phyloP scores from a whole-genome alignment of 805 yeast genomes.

The Schizosaccharomyces lindneri region DNA sequence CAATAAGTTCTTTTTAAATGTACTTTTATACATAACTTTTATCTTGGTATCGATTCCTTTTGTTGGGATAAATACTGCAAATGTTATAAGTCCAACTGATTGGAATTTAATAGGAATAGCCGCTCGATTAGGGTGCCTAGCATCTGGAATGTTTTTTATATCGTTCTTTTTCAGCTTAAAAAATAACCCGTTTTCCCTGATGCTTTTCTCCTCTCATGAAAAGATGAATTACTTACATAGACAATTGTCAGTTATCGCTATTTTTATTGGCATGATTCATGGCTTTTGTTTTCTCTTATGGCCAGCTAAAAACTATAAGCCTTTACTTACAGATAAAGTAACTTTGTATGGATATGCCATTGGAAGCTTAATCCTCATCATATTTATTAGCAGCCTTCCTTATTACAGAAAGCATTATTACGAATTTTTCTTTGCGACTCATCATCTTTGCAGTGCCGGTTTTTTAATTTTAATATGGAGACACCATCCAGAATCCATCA shows the following conservation, averaged over 20 bases:
- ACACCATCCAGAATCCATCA: not conserved
- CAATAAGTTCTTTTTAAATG: no score
- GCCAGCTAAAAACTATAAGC: not conserved
- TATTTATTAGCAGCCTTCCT: not conserved
- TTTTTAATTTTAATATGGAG: not conserved
- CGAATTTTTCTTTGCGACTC: not conserved
- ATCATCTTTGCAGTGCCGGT: not conserved
- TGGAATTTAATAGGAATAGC: not conserved
- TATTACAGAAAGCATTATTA: not conserved
- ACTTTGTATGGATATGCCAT: not conserved
- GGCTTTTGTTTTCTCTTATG: not conserved
- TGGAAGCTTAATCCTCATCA: not conserved
- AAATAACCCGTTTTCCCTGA: not conserved
- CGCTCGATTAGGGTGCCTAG: not conserved
- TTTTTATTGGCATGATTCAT: not conserved
- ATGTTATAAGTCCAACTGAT: not conserved
- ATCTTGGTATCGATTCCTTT: not conserved
- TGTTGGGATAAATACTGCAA: not conserved
- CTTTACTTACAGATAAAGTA: not conserved
- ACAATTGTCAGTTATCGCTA: not conserved
- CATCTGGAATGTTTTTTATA: not conserved
- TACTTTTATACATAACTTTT: not conserved
- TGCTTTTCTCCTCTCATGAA: not conserved
- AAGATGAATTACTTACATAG: not conserved
- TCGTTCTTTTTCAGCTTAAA: not conserved